phyloP scores from a whole-genome alignment of 139 green algal genomes.

The Picochlorum sp. region DNA sequence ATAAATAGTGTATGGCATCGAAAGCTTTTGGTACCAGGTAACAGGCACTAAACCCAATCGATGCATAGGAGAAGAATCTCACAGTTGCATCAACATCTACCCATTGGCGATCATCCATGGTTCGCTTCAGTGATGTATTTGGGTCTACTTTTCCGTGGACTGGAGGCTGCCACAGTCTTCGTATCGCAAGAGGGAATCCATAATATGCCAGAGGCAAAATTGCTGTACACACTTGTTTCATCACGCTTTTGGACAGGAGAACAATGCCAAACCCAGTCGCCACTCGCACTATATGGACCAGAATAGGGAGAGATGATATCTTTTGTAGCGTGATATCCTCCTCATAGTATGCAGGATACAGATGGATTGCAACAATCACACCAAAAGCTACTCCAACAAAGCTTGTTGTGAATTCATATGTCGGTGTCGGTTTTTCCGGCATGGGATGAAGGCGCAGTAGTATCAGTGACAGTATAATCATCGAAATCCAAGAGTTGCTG shows the following conservation, averaged over 20 bases:
- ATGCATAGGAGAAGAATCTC: conserved; percentile 35
- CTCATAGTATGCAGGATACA: conserved; percentile 1
- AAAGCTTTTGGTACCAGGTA: conserved; percentile 20
- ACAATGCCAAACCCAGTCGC: not conserved
- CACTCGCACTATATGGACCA: too few species aligned
- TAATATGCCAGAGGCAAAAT: conserved; percentile 28
- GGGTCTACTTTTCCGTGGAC: conserved; percentile 16
- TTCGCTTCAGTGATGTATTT: conserved; percentile 13
- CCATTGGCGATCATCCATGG: conserved; percentile 11
- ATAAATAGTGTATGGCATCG: conserved; percentile 14
- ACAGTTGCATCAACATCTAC: conserved; percentile 35
- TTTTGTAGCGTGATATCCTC: too few species aligned
- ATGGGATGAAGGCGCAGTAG: conserved; percentile 37
- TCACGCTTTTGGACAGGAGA: conserved; percentile 13
- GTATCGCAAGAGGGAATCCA: conserved; percentile 26
- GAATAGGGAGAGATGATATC: too few species aligned
- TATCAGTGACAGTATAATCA: conserved; percentile 22
- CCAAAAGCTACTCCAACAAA: conserved; percentile 30
- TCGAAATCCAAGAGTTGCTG: not conserved
- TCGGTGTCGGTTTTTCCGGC: conserved; percentile 31
- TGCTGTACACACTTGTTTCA: not conserved
- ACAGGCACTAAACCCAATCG: conserved; percentile 25
- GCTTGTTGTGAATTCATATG: conserved; percentile 29
- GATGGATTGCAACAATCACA: conserved; percentile 8
- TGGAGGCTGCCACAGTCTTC: conserved; percentile 38